Conservation (phyloP, 139 green algal genomes). For the Picochlorum costavermella region DNA sequence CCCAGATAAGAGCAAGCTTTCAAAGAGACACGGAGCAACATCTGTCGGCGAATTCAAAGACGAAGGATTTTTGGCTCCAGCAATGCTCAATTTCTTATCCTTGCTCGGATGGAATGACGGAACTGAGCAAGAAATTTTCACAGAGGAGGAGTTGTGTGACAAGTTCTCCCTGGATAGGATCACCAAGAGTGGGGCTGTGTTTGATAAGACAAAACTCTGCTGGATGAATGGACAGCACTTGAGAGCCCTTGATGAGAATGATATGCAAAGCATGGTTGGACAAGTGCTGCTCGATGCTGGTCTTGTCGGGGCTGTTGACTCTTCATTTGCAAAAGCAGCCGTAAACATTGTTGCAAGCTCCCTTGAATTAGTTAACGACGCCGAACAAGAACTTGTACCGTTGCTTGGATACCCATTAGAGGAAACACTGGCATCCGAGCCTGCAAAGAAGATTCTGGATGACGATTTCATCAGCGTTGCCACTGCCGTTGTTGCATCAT, state of each 20-base stretch:
- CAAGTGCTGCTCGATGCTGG: constrained; percentile 41
- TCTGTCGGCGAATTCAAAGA: constrained; percentile 92
- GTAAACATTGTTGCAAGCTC: constrained; percentile 42
- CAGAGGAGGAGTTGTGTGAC: constrained; percentile 31
- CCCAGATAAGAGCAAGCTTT: constrained; percentile 94
- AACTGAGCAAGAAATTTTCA: constrained; percentile 94
- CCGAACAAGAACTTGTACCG: constrained; percentile 44
- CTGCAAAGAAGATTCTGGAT: constrained; percentile 46
- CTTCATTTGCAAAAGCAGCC: constrained; percentile 50
- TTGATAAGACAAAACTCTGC: constrained; percentile 87
- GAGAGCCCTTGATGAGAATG: constrained; percentile 44
- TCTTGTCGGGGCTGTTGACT: constrained; percentile 42
- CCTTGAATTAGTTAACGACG: constrained; percentile 44
- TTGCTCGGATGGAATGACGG: constrained; percentile 99
- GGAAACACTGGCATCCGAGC: constrained; percentile 58
- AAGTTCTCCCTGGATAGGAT: constrained; percentile 87
- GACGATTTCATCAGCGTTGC: constrained; percentile 71
- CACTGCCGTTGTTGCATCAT: constrained; percentile 54
- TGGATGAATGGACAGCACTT: constrained; percentile 91
- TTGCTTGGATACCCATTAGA: constrained; percentile 81
- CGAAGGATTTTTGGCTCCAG: constrained; percentile 79
- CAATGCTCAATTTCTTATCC: constrained; percentile 95
- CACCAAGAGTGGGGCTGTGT: constrained; percentile 90
- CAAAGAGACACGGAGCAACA: constrained; percentile 93
- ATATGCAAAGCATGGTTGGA: constrained; percentile 31